Conservation (phyloP, 2,329 filamentous ascomycete genomes). For the Botrytis tulipae region DNA sequence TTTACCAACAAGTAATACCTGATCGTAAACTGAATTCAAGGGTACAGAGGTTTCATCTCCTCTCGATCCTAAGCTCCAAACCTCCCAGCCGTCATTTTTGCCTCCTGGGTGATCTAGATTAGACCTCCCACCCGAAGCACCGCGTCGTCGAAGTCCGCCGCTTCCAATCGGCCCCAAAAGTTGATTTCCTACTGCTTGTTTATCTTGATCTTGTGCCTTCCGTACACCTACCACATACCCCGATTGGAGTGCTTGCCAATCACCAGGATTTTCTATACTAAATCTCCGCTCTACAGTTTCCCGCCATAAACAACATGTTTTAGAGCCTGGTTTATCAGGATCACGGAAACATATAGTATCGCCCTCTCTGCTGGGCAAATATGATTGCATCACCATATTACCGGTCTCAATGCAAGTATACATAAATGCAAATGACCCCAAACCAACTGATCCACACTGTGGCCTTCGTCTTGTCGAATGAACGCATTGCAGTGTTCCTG, state of each 20-base stretch:
- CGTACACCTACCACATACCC: slow-evolving; percentile 64
- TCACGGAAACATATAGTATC: slow-evolving; percentile 58
- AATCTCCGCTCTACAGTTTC: slow-evolving; percentile 52
- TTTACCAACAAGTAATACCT: slow-evolving; percentile 61
- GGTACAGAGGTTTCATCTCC: slow-evolving; percentile 40
- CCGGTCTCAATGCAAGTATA: slow-evolving; percentile 60
- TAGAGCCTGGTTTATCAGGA: slow-evolving; percentile 42
- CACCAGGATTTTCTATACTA: slow-evolving; percentile 59
- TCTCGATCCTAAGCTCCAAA: slow-evolving; percentile 49
- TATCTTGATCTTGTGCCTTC: slow-evolving; percentile 40
- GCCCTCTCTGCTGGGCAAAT: slow-evolving; percentile 52
- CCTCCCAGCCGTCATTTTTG: slow-evolving; percentile 48
- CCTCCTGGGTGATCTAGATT: neutral
- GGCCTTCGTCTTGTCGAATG: slow-evolving; percentile 53
- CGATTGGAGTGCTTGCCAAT: slow-evolving; percentile 61
- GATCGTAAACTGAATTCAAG: slow-evolving; percentile 26
- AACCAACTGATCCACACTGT: slow-evolving; percentile 53
- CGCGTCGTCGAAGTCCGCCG: slow-evolving; percentile 27
- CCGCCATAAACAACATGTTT: slow-evolving; percentile 51
- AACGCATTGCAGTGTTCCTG: slow-evolving; percentile 59
- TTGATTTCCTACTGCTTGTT: neutral
- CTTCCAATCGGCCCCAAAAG: neutral
- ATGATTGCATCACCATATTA: slow-evolving; percentile 64
- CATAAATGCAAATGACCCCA: slow-evolving; percentile 62
- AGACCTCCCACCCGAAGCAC: slow-evolving; percentile 2